phyloP scores from a whole-genome alignment of 257 asterid genomes.

The Anisodus tanguticus region DNA sequence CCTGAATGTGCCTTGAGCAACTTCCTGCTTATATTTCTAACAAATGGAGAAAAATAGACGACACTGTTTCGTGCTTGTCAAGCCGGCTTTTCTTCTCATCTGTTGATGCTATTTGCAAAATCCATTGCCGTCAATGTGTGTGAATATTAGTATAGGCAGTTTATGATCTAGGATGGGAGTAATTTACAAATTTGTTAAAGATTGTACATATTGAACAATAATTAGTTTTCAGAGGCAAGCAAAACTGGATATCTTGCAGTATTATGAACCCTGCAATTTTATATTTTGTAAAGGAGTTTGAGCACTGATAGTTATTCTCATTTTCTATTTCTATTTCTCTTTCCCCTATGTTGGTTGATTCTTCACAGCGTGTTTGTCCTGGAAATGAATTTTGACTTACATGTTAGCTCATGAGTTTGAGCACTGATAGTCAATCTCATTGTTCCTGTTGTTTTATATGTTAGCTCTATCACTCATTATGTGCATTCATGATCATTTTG shows the following conservation, averaged over 20 bases:
- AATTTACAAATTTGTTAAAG: constrained; percentile 35
- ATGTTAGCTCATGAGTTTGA: too few species aligned
- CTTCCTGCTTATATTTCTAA: constrained; percentile 10
- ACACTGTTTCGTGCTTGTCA: background rate
- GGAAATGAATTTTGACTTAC: background rate
- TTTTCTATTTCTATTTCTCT: background rate
- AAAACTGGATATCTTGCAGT: constrained; percentile 18
- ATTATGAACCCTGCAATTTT: too few species aligned
- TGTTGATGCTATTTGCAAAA: constrained; percentile 18
- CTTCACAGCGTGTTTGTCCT: background rate
- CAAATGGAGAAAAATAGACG: background rate
- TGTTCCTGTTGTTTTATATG: constrained; percentile 22
- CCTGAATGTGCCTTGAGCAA: constrained; percentile 24
- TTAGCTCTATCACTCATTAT: constrained; percentile 19
- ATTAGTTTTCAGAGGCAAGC: constrained; percentile 27
- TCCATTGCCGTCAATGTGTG: constrained; percentile 16
- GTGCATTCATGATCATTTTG: constrained; percentile 24
- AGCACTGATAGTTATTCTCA: constrained; percentile 7
- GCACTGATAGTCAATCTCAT: too few species aligned
- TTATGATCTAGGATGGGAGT: constrained; percentile 27
- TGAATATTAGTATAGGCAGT: constrained; percentile 30
- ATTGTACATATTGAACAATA: constrained; percentile 38
- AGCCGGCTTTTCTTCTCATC: background rate
- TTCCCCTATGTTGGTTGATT: background rate
- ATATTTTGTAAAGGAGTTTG: constrained; percentile 17